Evolutionary conservation across 116 monocot species (phyloP), one percentile per base, ranked within the genome.

Genomic region (Phalaenopsis hybrid): DNA sequence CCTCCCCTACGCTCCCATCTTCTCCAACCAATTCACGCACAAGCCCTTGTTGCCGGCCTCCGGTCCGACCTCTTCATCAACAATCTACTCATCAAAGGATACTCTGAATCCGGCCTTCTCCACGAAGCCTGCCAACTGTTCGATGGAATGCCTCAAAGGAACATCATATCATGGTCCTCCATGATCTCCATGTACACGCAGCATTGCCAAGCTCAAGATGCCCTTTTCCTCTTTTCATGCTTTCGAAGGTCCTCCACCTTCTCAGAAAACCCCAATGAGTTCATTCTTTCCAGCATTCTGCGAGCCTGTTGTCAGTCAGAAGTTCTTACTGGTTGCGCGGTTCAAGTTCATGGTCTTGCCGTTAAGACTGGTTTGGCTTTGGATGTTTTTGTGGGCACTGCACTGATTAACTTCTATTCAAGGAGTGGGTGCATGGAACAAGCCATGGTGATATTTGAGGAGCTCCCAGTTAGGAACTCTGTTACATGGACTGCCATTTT

Each of bases 401-500:
- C 93, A 44, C 67, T 96, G 86, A 81, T 96, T 12, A 86, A 84
- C 74, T 89, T 82, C 58, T 95, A 95, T 73, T 80, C 88, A 0
- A 95, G 89, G 83, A 63, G 76, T 20, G 88, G 91, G 9, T 77
- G 57, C 78, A 85, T 93, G 92, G 93, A 89, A 0, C 79, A 34
- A 3, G 93, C 89, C 0, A 69, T 73, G 70, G 17, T 50, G 34
- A 18, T 91, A 72, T 93, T 95, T 75, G 80, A 83, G 37, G 85
- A 86, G 72, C 82, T 95, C 0, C 91, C 95, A 0, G 28, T 86
- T 6, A 88, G 61, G 77, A 95, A 90, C 43, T 93, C 89, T 0
- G 91, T 89, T 57, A 93, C 95, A 15, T 95, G 93, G 93, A 95
- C 95, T 15, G 81, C 90, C 2, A 82, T 93, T 13, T 91, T 95